Evolutionary conservation across 1,139 yeast genomes (phyloP), one percentile per base, ranked within the genome.

Genomic region (Meyerozyma smithsonii): DNA sequence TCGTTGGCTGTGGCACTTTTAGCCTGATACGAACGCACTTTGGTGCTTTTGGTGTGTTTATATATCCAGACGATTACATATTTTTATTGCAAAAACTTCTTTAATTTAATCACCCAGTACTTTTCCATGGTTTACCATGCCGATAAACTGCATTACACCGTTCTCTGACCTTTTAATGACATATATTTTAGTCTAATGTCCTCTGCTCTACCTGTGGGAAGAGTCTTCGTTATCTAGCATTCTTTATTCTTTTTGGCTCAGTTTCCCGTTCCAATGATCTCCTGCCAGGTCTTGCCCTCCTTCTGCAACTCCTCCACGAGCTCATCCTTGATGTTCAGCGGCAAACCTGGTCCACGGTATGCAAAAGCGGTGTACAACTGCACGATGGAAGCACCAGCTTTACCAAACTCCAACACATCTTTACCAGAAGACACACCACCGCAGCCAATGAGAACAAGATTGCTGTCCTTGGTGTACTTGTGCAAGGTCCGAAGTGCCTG

Each of bases 311-410:
- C 88, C 4, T 57, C 65, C 7, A 79, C 74, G 48, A 90, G 72
- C 54, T 87, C 96, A 51, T 81, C 83, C 54, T 89, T 81, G 49
- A 92, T 75, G 54, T 81, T 79, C 37, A 81, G 78, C 6, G 94
- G 87, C 40, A 87, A 69, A 1, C 95, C 96, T 0, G 97, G 96
- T 1, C 98, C 98, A 55, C 79, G 81, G 66, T 88, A 90, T 1
- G 95, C 97, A 62, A 87, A 86, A 2, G 95, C 81, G 8, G 97
- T 90, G 64, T 89, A 89, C 40, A 88, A 63, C 61, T 90, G 87
- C 36, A 90, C 80, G 55, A 82, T 86, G 25, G 85, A 75, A 11
- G 98, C 97, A 44, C 98, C 98, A 1, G 97, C 96, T 54, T 77
- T 79, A 26, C 94, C 96, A 62, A 84, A 92, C 51, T 90, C 97